Conservation (phyloP, 495 filamentous ascomycete genomes). For the Podospora australis region DNA sequence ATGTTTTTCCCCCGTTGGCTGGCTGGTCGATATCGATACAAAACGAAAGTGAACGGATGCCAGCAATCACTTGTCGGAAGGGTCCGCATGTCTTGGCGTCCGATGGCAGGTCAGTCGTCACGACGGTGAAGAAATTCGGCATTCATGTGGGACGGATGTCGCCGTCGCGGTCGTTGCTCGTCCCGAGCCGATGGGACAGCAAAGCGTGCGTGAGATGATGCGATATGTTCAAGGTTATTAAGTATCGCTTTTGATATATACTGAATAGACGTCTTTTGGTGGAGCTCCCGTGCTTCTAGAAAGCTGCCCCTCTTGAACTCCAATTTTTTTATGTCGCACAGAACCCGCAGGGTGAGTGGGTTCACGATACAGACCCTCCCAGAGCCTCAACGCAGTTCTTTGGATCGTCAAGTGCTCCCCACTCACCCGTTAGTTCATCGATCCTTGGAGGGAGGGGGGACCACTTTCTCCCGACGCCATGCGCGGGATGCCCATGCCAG, state of each 20-base stretch:
- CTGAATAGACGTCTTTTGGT: slow-evolving; percentile 7
- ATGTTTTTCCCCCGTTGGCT: slow-evolving; percentile 13
- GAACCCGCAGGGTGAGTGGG: slow-evolving; percentile 34
- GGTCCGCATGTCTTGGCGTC: slow-evolving; percentile 3
- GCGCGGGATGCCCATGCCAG: slow-evolving; percentile 10
- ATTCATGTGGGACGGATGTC: background rate
- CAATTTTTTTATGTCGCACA: slow-evolving; percentile 33
- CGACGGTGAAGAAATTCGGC: too few species aligned
- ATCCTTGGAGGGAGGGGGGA: slow-evolving; percentile 20
- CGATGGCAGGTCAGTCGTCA: background rate
- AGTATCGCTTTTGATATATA: slow-evolving; percentile 12
- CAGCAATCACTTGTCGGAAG: background rate
- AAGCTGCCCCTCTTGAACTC: slow-evolving; percentile 26
- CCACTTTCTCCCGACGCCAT: slow-evolving; percentile 24
- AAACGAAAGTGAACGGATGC: background rate
- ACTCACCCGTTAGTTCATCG: slow-evolving; percentile 15
- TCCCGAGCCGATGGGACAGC: background rate
- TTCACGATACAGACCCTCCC: slow-evolving; percentile 35
- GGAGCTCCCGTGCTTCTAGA: slow-evolving; percentile 26
- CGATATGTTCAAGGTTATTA: background rate
- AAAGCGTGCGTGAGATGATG: slow-evolving; percentile 1
- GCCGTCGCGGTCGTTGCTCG: background rate
- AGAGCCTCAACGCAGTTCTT: slow-evolving; percentile 31
- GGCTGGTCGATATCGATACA: background rate
- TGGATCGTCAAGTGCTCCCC: slow-evolving; percentile 27